Conservation (phyloP, 2,329 filamentous ascomycete genomes). For the Colletotrichum phormii region DNA sequence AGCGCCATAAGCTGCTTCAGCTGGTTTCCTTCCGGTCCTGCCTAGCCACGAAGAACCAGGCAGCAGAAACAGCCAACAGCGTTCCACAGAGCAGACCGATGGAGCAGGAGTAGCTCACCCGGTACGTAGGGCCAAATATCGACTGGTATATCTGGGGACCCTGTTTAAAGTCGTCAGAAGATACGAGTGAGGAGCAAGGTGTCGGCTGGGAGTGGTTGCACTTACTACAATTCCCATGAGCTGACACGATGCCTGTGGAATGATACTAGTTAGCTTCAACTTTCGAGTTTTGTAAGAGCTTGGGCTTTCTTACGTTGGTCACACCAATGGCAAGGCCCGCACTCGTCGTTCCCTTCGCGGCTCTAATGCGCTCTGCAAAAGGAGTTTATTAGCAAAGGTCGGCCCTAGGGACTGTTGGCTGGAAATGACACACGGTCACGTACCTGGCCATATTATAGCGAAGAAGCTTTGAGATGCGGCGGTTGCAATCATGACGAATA, state of each 20-base stretch:
- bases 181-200: no score
- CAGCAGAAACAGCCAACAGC: conserved; percentile 37
- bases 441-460: conserved; percentile 52
- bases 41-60: conserved; percentile 40
- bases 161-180: conserved; percentile 13
- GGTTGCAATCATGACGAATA: conserved; percentile 53
- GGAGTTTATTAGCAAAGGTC: neutral
- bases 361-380: conserved; percentile 49
- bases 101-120: conserved; percentile 49
- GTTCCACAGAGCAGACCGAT: conserved; percentile 47
- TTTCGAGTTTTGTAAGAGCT: neutral
- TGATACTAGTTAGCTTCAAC: neutral
- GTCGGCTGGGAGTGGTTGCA: neutral
- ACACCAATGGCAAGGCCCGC: conserved; percentile 51
- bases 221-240: conserved; percentile 51
- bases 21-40: conserved; percentile 23
- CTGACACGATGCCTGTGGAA: conserved; percentile 42
- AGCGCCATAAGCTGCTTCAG: neutral
- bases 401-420: rapidly evolving
- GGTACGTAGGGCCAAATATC: conserved; percentile 52
- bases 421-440: neutral
- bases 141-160: conserved; percentile 53
- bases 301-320: conserved; percentile 44
- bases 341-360: conserved; percentile 51
- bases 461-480: conserved; percentile 52